Base-by-base conservation (phyloP, 148 eudicot genomes). In the Nyssa sinensis region DNA sequence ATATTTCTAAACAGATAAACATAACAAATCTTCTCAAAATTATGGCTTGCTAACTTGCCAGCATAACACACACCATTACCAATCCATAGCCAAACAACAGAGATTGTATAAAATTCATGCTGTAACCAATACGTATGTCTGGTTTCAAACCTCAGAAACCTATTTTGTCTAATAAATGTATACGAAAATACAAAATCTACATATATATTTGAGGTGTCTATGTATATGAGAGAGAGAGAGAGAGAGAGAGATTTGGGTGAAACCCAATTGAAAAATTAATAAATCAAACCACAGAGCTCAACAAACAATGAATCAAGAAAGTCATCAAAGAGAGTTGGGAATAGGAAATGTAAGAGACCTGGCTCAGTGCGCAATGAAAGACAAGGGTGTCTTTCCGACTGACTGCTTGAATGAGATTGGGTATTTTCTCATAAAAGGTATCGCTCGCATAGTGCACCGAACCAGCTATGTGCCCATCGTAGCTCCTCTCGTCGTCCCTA, bases 301-400 rank as follows among this genome's bases (percentile, higher is more conserved):
- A 44, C 16, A 11, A 44, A 11, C 51, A 44, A 44, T 14, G 17
- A 44, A 44, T n/a, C n/a, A n/a, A n/a, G n/a, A n/a, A n/a, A n/a
- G n/a, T n/a, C n/a, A n/a, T 37, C 58, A 72, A 39, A 23, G 27
- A 27, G 27, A 67, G 13, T 27, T 7, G 33, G 31, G 39, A 5
- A 32, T 37, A 33, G 73, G 30, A 21, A 64, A 35, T 3, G n/a
- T 37, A 64, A 71, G 35, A 53, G 2, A 91, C 98, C 97, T 94
- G 98, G 78, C 98, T 94, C 29, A 94, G 95, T 74, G 98, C 98
- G 75, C 98, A 94, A 49, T 94, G 98, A 75, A 94, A 94, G 64
- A 94, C 90, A 16, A 94, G 91, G 76, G 96, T 90, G 53, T 94
- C 98, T 78, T 87, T 92, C 76, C 85, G 93, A 24, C 78, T 85